These are phyloP conservation scores for Yamadazyma dushanensis DNA, from an alignment of 1,139 yeast genomes.

Conservation along the genomic window DNA sequence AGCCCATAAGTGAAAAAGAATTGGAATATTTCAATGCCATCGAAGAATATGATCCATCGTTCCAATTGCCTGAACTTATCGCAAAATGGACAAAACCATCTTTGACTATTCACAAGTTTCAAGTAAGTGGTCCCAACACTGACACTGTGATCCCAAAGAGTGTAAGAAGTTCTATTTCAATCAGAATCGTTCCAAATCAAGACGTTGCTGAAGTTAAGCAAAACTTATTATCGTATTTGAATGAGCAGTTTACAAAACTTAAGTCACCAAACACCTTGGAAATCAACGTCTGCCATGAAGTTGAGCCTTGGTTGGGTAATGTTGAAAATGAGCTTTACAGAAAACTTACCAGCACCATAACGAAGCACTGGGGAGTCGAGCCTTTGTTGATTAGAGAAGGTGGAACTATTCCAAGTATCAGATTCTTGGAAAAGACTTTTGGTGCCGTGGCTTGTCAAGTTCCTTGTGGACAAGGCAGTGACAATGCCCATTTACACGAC, in stretches of 20 bases:
- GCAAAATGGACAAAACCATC: constrained; percentile 94
- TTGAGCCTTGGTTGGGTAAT: constrained; percentile 97
- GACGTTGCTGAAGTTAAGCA: constrained; percentile 57
- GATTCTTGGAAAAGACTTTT: constrained; percentile 80
- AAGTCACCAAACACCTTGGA: constrained; percentile 60
- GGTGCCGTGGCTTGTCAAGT: constrained; percentile 91
- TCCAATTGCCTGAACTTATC: constrained; percentile 54
- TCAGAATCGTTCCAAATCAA: constrained; percentile 90
- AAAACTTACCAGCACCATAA: constrained; percentile 60
- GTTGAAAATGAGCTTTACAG: constrained; percentile 72
- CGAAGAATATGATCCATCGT: constrained; percentile 25
- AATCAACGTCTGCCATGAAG: constrained; percentile 70
- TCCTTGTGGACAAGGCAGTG: constrained; percentile 95
- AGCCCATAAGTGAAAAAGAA: constrained; percentile 58
- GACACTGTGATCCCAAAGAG: constrained; percentile 85
- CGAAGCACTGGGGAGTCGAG: constrained; percentile 61
- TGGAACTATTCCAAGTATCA: constrained; percentile 89
- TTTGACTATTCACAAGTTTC: constrained; percentile 80
- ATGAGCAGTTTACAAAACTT: constrained; percentile 32
- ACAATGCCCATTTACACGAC: constrained; percentile 88
- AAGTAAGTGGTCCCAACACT: constrained; percentile 88
- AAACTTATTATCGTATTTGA: constrained; percentile 48
- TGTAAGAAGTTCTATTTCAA: constrained; percentile 74
- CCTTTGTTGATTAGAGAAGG: constrained; percentile 93
- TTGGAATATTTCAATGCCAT: constrained; percentile 62